These are phyloP conservation scores for Chiua sp. DNA, from an alignment of 1,284 basidiomycete species.

Conservation along the genomic window DNA sequence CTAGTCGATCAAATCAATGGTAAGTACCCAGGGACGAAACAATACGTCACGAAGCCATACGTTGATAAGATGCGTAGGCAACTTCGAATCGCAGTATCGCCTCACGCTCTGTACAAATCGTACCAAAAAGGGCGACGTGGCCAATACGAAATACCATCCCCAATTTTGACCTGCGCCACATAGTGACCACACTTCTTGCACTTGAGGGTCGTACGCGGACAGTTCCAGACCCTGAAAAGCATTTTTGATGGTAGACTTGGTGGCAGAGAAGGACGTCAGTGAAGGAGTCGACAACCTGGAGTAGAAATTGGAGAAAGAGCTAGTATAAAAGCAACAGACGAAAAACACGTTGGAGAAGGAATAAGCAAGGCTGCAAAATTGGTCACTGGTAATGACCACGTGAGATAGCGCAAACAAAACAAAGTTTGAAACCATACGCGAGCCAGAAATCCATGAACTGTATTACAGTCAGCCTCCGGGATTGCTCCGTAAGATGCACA, in stretches of 20 bases:
- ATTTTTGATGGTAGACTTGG: not conserved
- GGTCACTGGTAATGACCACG: slow-evolving; percentile 60
- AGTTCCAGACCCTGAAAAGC: not conserved
- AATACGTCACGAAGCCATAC: slow-evolving; percentile 44
- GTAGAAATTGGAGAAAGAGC: slow-evolving; percentile 6
- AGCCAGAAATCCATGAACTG: slow-evolving; percentile 85
- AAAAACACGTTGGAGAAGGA: slow-evolving; percentile 75
- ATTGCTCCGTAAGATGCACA: not conserved
- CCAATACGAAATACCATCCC: slow-evolving; percentile 63
- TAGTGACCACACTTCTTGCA: slow-evolving; percentile 25
- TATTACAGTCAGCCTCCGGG: not conserved
- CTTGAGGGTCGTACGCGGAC: slow-evolving; percentile 19
- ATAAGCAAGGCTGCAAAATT: slow-evolving; percentile 79
- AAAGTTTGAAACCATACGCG: slow-evolving; percentile 53
- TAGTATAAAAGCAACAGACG: slow-evolving; percentile 72
- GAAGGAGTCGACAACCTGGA: not conserved
- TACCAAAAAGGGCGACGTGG: slow-evolving; percentile 64
- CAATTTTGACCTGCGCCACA: slow-evolving; percentile 45
- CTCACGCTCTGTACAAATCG: slow-evolving; percentile 88
- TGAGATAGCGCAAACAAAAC: slow-evolving; percentile 25
- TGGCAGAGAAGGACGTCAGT: not conserved
- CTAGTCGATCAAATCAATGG: slow-evolving; percentile 41
- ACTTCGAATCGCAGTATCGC: slow-evolving; percentile 80
- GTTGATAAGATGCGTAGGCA: slow-evolving; percentile 87
- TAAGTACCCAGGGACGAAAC: slow-evolving; percentile 2